phyloP scores from a whole-genome alignment of 2,329 filamentous ascomycete genomes.

The Phoma sp. region DNA sequence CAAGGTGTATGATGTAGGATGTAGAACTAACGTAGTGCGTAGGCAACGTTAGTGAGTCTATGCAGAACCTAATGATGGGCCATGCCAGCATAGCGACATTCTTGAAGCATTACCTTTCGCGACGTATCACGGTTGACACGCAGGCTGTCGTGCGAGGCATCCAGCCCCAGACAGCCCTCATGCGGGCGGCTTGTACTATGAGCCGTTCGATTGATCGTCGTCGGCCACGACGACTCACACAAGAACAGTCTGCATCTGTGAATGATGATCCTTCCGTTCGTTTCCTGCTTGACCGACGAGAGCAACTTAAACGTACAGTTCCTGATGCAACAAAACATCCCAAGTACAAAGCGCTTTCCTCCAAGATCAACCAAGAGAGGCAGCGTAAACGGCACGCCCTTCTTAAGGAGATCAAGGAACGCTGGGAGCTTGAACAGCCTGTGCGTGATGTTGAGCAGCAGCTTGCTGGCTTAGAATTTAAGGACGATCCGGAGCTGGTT shows the following conservation, averaged over 20 bases:
- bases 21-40: no score
- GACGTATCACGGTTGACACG: conserved; percentile 21
- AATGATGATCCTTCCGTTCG: neutral
- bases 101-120: conserved; percentile 25
- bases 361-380: neutral
- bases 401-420: neutral
- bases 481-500: neutral
- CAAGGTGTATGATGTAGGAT: conserved; percentile 8
- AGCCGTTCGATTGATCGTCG: conserved; percentile 24
- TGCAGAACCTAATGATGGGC: conserved; percentile 44
- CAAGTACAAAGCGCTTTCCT: no score
- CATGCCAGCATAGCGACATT: conserved; percentile 24
- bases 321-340: no score
- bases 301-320: neutral
- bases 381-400: neutral
- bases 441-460: neutral
- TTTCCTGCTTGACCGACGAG: neutral
- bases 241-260: conserved; percentile 15
- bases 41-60: conserved; percentile 37
- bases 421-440: neutral
- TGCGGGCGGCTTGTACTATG: conserved; percentile 27
- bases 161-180: conserved; percentile 19
- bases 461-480: neutral
- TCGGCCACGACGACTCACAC: conserved; percentile 20
- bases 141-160: conserved; percentile 23